phyloP scores from a whole-genome alignment of 1,139 yeast species.

The Schwanniomyces etchellsii region DNA sequence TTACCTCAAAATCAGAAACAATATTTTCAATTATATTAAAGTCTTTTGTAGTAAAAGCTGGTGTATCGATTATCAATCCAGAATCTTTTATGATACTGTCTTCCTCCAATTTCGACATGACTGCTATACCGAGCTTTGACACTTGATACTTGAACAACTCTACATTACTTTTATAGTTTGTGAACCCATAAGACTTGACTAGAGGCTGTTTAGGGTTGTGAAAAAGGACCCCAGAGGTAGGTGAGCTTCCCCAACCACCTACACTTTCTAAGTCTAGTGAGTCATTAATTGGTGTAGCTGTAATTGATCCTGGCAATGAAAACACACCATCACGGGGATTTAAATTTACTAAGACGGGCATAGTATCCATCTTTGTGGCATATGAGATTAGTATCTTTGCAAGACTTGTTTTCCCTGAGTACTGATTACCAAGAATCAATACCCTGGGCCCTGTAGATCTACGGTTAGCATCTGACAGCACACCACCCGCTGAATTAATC shows the following conservation, averaged over 20 bases:
- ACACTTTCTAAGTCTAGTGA: slow-evolving; percentile 69
- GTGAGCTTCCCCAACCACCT: slow-evolving; percentile 75
- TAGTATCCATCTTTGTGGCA: slow-evolving; percentile 63
- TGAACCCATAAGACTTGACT: slow-evolving; percentile 76
- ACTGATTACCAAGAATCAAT: slow-evolving; percentile 65
- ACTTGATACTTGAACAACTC: slow-evolving; percentile 55
- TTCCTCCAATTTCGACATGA: slow-evolving; percentile 50
- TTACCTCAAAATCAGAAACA: slow-evolving; percentile 57
- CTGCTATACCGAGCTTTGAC: slow-evolving; percentile 54
- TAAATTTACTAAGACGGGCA: slow-evolving; percentile 70
- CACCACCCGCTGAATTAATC: slow-evolving; percentile 18
- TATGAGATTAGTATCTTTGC: slow-evolving; percentile 68
- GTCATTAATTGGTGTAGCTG: slow-evolving; percentile 83
- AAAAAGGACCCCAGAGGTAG: slow-evolving; percentile 80
- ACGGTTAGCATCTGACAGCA: slow-evolving; percentile 9
- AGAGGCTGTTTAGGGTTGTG: slow-evolving; percentile 86
- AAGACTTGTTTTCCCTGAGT: slow-evolving; percentile 75
- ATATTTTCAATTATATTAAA: slow-evolving; percentile 53
- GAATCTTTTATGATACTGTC: slow-evolving; percentile 46
- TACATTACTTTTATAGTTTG: slow-evolving; percentile 51
- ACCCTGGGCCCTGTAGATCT: slow-evolving; percentile 68
- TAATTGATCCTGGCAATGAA: slow-evolving; percentile 76
- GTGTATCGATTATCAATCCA: slow-evolving; percentile 82
- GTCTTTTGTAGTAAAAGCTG: slow-evolving; percentile 50
- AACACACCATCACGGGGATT: slow-evolving; percentile 79